These are phyloP conservation scores for Cylindrotheca closterium DNA, from an alignment of 108 stramenopile genomes.

Conservation along the genomic window DNA sequence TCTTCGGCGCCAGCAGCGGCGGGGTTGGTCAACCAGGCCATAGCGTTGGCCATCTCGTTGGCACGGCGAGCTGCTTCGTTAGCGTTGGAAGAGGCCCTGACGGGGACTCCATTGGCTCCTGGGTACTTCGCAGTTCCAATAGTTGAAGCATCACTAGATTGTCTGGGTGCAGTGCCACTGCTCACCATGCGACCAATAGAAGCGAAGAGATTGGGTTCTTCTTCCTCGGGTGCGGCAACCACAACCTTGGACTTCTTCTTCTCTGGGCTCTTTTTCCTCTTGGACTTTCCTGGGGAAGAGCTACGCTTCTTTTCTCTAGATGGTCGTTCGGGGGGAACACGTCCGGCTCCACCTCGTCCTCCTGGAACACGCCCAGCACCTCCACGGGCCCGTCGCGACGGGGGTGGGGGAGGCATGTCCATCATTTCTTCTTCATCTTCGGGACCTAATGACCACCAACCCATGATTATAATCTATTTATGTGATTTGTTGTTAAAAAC, in stretches of 20 bases:
- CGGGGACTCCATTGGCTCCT: slow-evolving; percentile 2
- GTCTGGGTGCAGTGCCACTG: not conserved
- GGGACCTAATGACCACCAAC: slow-evolving; percentile 39
- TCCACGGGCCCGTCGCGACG: slow-evolving; percentile 12
- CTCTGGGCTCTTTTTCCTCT: not conserved
- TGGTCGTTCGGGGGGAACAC: not conserved
- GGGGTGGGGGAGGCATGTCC: not conserved
- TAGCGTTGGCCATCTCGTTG: slow-evolving; percentile 35
- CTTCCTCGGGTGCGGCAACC: slow-evolving; percentile 3
- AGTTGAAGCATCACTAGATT: slow-evolving; percentile 17
- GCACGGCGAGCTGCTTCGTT: slow-evolving; percentile 30
- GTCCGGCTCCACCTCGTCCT: slow-evolving; percentile 2
- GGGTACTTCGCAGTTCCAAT: slow-evolving; percentile 31
- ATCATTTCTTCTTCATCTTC: slow-evolving; percentile 26
- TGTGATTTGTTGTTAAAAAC: not conserved
- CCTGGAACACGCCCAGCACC: slow-evolving; percentile 3
- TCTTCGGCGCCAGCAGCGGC: slow-evolving; percentile 10
- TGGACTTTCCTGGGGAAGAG: slow-evolving; percentile 1
- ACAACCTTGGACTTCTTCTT: not conserved
- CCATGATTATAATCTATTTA: slow-evolving; percentile 20
- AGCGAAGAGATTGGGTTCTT: slow-evolving; percentile 19
- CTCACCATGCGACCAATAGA: slow-evolving; percentile 30
- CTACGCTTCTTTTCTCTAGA: slow-evolving; percentile 1
- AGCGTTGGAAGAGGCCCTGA: slow-evolving; percentile 17
- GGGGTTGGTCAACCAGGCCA: slow-evolving; percentile 29